These are phyloP conservation scores for Rosa multiflora DNA, from an alignment of 306 rosid species.

Conservation along the genomic window DNA sequence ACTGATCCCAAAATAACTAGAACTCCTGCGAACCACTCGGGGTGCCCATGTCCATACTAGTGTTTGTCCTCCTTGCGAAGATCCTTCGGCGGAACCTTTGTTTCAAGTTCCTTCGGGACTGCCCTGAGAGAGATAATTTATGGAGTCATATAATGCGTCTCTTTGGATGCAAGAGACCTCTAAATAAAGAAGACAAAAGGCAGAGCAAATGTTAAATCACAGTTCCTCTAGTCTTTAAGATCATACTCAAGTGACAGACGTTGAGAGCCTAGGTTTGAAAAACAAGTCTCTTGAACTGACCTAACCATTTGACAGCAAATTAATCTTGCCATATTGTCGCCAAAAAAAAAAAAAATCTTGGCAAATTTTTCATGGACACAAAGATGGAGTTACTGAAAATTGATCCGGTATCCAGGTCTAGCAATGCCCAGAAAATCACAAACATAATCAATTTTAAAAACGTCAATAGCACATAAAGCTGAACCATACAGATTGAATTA, in stretches of 20 bases:
- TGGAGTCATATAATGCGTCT: neutral
- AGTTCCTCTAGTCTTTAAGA: neutral
- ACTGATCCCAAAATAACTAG: neutral
- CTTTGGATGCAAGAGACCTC: neutral
- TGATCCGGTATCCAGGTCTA: neutral
- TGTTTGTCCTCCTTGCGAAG: neutral
- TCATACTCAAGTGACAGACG: neutral
- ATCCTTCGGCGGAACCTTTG: conserved; percentile 2
- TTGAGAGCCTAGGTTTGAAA: neutral
- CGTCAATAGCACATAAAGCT: neutral
- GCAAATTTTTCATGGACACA: neutral
- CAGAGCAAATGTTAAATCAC: neutral
- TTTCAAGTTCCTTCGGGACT: neutral
- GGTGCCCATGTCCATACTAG: neutral
- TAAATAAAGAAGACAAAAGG: neutral
- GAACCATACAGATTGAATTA: neutral
- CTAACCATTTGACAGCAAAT: neutral
- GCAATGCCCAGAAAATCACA: neutral
- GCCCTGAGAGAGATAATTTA: neutral
- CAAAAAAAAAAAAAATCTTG: neutral
- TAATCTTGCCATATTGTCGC: neutral
- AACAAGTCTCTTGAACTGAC: neutral
- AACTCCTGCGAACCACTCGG: neutral
- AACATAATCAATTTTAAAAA: neutral
- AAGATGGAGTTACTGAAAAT: neutral